A percentile compares a stretch with the other conserved stretches of the same genome.
phyloP scores from a whole-genome alignment of 345 rosid genomes.

The Aurinia saxatilis region DNA sequence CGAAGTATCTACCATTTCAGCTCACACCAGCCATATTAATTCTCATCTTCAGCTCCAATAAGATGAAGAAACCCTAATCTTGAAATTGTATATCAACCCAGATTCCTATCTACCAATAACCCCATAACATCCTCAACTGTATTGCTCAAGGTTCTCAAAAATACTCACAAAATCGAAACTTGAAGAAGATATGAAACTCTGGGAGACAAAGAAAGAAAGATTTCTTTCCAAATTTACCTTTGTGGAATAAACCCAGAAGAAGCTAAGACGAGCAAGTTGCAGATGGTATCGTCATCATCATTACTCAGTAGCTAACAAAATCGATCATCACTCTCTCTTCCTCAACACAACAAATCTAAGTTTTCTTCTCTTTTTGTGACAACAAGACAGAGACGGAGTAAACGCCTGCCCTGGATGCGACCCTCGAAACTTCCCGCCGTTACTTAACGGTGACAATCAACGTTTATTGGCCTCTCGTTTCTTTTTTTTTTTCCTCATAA shows the following conservation, averaged over 20 bases:
- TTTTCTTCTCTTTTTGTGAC: conserved; percentile 13
- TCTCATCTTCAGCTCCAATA: conserved; percentile 27
- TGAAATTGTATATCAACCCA: background rate
- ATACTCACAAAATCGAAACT: background rate
- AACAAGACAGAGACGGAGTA: conserved; percentile 17
- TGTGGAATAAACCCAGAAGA: conserved; percentile 37
- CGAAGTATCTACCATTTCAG: conserved; percentile 55
- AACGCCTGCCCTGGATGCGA: conserved; percentile 41
- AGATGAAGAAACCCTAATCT: background rate
- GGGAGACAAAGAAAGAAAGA: too few species aligned
- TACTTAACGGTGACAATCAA: conserved; percentile 37
- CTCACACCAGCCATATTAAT: conserved; percentile 26
- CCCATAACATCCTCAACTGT: background rate
- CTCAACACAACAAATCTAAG: conserved; percentile 11
- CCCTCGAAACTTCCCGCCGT: conserved; percentile 29
- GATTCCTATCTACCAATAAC: background rate
- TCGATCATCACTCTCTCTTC: conserved; percentile 6
- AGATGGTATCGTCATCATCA: conserved; percentile 37
- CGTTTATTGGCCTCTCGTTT: background rate
- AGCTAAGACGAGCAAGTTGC: conserved; percentile 32
- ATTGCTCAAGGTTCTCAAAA: too few species aligned
- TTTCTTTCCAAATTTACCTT: too few species aligned
- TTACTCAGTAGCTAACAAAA: conserved; percentile 19
- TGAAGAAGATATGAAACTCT: too few species aligned
- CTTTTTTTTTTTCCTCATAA: background rate